Evolutionary conservation across 495 filamentous ascomycete genomes (phyloP), one percentile per base, ranked within the genome.

Genomic region (Xylaria castorea): DNA sequence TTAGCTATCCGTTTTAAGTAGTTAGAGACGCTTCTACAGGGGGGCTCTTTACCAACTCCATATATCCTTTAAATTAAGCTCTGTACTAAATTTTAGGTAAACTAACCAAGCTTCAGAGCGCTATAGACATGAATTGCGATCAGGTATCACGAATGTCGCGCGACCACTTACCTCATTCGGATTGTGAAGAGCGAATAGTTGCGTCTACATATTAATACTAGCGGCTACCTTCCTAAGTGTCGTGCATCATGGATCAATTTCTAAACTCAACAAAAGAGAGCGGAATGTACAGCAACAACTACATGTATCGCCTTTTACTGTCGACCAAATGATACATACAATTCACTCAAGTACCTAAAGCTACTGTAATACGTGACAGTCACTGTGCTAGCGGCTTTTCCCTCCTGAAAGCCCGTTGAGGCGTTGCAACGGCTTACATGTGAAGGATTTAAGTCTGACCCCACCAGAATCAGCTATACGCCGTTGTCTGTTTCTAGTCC

Each of bases 111-210:
- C 38, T 55, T 22, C 27, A 16, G 25, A 32, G 53, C 64, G n/a
- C 7, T 18, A 38, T 36, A 20, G 44, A 50, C 42, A 51, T 44
- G 63, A 66, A 9, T 50, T 50, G 20, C 9, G 25, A 32, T 66
- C 27, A 32, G 22, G 64, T 50, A 44, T 42, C 66, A 68, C 50
- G 8, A 48, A 51, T n/a, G 69, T 71, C 69, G 69, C 60, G 60
- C 69, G 69, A 71, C 34, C 69, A 71, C 69, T 65, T 71, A 46
- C 69, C 69, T 55, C 42, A 65, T 71, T 65, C 18, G 69, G 61
- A 65, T 48, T 34, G 34, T 22, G 42, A 53, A 64, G 1, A 18
- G n/a, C 34, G 32, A 67, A 25, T 32, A 18, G 27, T 51, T 51
- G 18, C 20, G 18, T 25, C 36, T 25, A 40, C 60, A 5, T 30